phyloP scores from a whole-genome alignment of 1,139 yeast genomes.

The Meyerozyma smithsonii region DNA sequence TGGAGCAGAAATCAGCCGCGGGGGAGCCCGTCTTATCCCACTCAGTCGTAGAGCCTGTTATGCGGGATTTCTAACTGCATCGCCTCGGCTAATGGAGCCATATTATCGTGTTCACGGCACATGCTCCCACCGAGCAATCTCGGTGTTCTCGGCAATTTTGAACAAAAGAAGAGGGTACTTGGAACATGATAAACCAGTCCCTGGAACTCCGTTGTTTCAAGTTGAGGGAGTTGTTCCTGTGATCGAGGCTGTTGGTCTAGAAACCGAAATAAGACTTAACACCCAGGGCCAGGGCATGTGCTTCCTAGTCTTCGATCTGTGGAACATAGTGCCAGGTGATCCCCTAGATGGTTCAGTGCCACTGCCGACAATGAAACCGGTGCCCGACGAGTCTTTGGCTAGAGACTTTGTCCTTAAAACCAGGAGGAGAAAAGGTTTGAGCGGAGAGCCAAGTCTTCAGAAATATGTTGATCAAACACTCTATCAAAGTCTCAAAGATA shows the following conservation, averaged over 20 bases:
- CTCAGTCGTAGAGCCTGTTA: constrained; percentile 82
- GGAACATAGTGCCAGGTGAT: constrained; percentile 88
- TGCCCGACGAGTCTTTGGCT: constrained; percentile 63
- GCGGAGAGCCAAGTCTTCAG: constrained; percentile 71
- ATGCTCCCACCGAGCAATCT: constrained; percentile 44
- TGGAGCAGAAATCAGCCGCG: constrained; percentile 42
- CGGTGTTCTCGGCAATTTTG: constrained; percentile 47
- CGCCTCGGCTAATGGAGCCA: constrained; percentile 83
- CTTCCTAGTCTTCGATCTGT: constrained; percentile 57
- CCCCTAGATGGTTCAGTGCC: constrained; percentile 67
- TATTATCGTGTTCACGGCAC: constrained; percentile 59
- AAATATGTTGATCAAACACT: constrained; percentile 66
- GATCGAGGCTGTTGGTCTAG: constrained; percentile 86
- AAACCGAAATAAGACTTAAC: constrained; percentile 73
- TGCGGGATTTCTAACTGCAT: constrained; percentile 72
- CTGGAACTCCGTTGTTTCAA: constrained; percentile 67
- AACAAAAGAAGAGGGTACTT: constrained; percentile 61
- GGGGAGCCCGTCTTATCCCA: constrained; percentile 77
- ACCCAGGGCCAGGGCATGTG: constrained; percentile 79
- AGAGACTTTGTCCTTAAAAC: constrained; percentile 90
- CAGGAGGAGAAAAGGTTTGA: constrained; percentile 76
- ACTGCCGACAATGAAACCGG: constrained; percentile 72
- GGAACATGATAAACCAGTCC: constrained; percentile 48
- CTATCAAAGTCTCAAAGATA: constrained; percentile 47
- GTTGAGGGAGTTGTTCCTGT: constrained; percentile 74